Conservation (phyloP, 257 asterid species). For the Fraxinus americana region DNA sequence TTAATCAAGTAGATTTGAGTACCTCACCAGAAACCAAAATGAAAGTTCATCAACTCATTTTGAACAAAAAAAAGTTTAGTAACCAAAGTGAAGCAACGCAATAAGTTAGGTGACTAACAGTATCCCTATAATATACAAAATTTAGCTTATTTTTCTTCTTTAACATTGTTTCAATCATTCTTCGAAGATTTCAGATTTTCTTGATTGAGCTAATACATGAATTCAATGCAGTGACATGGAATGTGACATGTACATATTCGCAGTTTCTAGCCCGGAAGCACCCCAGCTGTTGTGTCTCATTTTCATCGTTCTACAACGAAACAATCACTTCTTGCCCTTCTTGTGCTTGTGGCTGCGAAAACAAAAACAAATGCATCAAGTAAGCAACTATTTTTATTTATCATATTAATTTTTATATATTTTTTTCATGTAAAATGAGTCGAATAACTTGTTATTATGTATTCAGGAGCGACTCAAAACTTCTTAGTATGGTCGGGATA, state of each 20-base stretch:
- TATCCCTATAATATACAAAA: not conserved
- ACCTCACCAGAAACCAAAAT: no score
- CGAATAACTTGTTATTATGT: not conserved
- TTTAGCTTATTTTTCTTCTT: not conserved
- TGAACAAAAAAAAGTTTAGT: not conserved
- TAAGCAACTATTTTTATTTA: constrained; percentile 25
- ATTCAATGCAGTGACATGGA: constrained; percentile 70
- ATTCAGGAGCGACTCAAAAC: constrained; percentile 75
- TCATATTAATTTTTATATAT: not conserved
- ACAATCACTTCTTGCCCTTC: constrained; percentile 71
- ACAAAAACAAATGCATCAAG: constrained; percentile 62
- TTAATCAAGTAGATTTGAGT: no score
- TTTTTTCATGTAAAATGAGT: not conserved
- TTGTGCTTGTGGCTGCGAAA: constrained; percentile 79
- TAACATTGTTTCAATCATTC: not conserved
- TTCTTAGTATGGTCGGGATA: constrained; percentile 64
- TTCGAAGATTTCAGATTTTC: not conserved
- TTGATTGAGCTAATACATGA: not conserved
- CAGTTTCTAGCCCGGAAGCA: constrained; percentile 70
- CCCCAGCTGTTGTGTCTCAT: constrained; percentile 77
- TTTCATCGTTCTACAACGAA: constrained; percentile 80
- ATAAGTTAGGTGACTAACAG: not conserved
- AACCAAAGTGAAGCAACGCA: not conserved
- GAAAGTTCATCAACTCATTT: no score
- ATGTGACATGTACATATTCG: constrained; percentile 74